Evolutionary conservation across 2,329 filamentous ascomycete genomes (phyloP), one percentile per base, ranked within the genome.

Genomic region (Colletotrichum sp.): DNA sequence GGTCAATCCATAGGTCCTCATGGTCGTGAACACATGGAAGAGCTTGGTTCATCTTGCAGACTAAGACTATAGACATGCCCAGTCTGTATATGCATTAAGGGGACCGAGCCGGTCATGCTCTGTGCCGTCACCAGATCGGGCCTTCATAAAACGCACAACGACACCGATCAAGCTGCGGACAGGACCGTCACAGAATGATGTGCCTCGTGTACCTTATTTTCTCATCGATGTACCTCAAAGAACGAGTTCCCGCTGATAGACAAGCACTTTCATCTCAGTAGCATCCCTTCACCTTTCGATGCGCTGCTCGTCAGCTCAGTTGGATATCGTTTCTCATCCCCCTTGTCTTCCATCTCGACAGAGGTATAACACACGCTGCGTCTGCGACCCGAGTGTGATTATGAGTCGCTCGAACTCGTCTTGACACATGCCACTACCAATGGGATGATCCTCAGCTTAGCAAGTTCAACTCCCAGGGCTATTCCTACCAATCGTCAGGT

Each of bases 341-440:
- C 6, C 0, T 0, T 52, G n/a, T 52, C 21, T 52, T 3, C n/a
- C n/a, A 52, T 0, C 0, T 52, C 43, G n/a, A 4, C n/a, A 24
- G 43, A 52, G 0, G n/a, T 52, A 52, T 21, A 5, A 21, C 43
- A 24, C 6, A n/a, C 43, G 9, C 38, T n/a, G 18, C 3, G 9
- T 48, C 18, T 0, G 18, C 18, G 18, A 3, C 18, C 6, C 5
- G 18, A 48, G 9, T 21, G 0, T n/a, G 38, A 43, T 7, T 0
- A 43, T 0, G 38, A 43, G 38, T 43, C 9, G 0, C 18, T 52
- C 43, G 3, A 52, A 52, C n/a, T 52, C 5, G 2, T 52, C n/a
- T 24, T 52, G 2, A 8, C 43, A 52, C n/a, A 21, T 13, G n/a
- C 6, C n/a, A 21, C n/a, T 8, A 8, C 43, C 43, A 2, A 1